Conservation (phyloP, 2,329 filamentous ascomycete genomes). For the Aspergillus oerlinghausenensis region DNA sequence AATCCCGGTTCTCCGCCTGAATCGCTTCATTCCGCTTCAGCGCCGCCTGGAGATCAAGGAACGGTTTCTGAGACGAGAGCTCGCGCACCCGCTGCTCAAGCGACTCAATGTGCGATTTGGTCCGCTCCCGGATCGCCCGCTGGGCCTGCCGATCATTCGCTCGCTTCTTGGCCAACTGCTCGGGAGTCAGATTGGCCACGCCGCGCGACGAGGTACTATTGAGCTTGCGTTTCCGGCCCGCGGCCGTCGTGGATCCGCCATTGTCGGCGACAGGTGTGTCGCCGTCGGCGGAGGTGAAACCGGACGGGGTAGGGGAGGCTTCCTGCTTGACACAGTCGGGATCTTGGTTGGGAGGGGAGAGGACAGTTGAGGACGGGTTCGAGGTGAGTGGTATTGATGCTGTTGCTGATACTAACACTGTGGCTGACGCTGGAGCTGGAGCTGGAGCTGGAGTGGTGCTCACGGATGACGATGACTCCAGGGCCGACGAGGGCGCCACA, state of each 20-base stretch:
- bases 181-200: slow-evolving; percentile 80
- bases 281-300: slow-evolving; percentile 20
- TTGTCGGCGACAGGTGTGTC: slow-evolving; percentile 16
- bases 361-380: slow-evolving; percentile 3
- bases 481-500: slow-evolving; percentile 22
- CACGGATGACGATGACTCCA: slow-evolving; percentile 13
- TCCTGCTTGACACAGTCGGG: slow-evolving; percentile 20
- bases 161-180: slow-evolving; percentile 83
- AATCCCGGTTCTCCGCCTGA: slow-evolving; percentile 74
- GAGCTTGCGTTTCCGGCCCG: slow-evolving; percentile 41
- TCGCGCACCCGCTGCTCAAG: slow-evolving; percentile 70
- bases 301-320: slow-evolving; percentile 23
- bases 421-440: no score
- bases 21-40: slow-evolving; percentile 71
- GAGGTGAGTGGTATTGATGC: background rate
- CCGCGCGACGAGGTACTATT: slow-evolving; percentile 55
- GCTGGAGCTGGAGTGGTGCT: slow-evolving; percentile 2
- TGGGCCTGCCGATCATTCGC: slow-evolving; percentile 89
- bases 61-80: slow-evolving; percentile 73
- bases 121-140: slow-evolving; percentile 76
- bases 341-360: slow-evolving; percentile 5
- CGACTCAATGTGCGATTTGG: slow-evolving; percentile 71
- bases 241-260: slow-evolving; percentile 17
- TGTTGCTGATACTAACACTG: background rate
- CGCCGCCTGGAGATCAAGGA: slow-evolving; percentile 74